Evolutionary conservation across 495 filamentous ascomycete genomes (phyloP), one percentile per base, ranked within the genome.

Genomic region (Sphaerosporella brunnea): DNA sequence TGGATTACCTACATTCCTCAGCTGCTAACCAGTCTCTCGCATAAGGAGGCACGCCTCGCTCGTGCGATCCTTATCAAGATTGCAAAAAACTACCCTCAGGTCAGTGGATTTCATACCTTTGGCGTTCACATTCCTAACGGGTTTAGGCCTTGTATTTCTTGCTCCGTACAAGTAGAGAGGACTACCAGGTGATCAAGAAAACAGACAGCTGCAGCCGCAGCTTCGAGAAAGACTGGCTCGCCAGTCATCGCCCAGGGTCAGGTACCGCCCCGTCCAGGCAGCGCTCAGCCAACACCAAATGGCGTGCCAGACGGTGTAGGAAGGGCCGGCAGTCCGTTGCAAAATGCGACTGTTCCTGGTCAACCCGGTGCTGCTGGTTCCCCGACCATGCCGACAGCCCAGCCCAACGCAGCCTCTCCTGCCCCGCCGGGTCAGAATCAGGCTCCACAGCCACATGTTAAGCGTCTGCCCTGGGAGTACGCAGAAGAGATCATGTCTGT

Each of bases 1-100:
- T 99, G 92, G 92, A 95, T 95, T 48, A 95, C 90, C 0, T 99
- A 86, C 62, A 95, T 99, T 53, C 92, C 92, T 19, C 92, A 99
- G 60, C 73, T 99, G 35, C 71, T 99, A 23, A 83, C 80, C 34
- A 87, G 85, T 44, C 68, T 96, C 49, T 82, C 79, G 8, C 79
- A 93, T 52, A 84, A 83, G 48, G 92, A 99, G 64, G 86, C 84
- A 13, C 73, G 74, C n/a, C 75, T 92, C 39, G 79, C 85, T 50
- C 77, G 87, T 48, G 70, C 66, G 37, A 79, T 99, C 26, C 68
- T 99, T 18, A 70, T 81, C 19, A 95, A 93, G 67, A 86, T 99
- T 56, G 92, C 92, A 26, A 96, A 93, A 67, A 70, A 76, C 1
- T 95, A 85, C 62, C 92, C 92, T 1, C 92, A 99, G 56, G 58